Evolutionary conservation across 345 rosid genomes (phyloP), one percentile per base, ranked within the genome.

Genomic region (Arabis alpina): DNA sequence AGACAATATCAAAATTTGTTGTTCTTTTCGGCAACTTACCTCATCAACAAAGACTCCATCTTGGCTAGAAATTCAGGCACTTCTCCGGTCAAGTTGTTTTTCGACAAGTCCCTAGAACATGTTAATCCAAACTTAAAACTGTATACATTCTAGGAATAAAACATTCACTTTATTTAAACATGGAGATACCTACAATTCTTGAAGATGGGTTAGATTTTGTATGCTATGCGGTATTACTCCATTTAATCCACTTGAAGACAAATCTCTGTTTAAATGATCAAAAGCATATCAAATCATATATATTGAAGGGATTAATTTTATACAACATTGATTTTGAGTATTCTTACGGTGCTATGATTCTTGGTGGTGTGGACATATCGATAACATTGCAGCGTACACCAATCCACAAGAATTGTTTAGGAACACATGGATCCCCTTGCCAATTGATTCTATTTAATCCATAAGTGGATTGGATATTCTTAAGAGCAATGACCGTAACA

Each of bases 381-480:
- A 11, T 19, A 16, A 43, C 41, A 69, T 42, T 67, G 76, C 83
- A 82, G n/a, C 52, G 27, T 12, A 82, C 41, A n/a, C 85, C 83
- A 2, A 43, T 49, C 83, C 83, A 79, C 23, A 1, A 1, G 48
- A 51, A 54, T 6, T 2, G 64, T 28, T 9, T 34, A 12, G 78
- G 80, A 6, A 54, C 36, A 28, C 80, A 74, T 28, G 83, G 83
- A 74, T 82, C 83, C 8, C 85, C 83, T 28, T 77, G 81, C 85
- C 79, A 79, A 37, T 49, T 16, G 48, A 24, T 57, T 47, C 59
- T 58, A 5, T 23, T 44, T 47, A 79, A 16, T 27, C 70, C 62
- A 30, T 83, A 81, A 0, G 49, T 27, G 5, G 80, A 39, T 54
- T 83, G 76, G 54, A 82, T 79, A 12, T 54, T 64, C 47, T 8